Evolutionary conservation across 2,329 filamentous ascomycete genomes (phyloP), one percentile per base, ranked within the genome.

Genomic region (Alternaria viburni): DNA sequence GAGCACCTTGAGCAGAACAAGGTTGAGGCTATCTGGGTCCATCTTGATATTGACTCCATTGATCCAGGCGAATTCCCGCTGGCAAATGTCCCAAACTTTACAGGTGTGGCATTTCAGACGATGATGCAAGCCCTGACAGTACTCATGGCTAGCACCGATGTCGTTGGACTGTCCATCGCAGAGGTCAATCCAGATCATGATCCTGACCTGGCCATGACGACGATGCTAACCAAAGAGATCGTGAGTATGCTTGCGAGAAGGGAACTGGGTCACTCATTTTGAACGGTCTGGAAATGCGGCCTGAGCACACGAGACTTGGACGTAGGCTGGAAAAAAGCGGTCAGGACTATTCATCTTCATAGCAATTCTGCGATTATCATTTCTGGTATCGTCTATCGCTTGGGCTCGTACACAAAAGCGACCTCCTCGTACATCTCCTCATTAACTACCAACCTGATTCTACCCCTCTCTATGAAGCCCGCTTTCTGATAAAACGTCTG

Each of bases 21-120:
- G n/a, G 36, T 41, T 9, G 72, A 74, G 57, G 49, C 61, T 26
- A 66, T 74, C 23, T 23, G 71, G 7, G 60, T 75, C 4, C 73
- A 74, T 64, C 49, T 75, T 21, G 73, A 73, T 55, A 60, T 74
- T n/a, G 72, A 75, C 52, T 63, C 66, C 15, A 74, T 75, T 45
- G 70, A 75, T 61, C 72, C 70, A 3, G 61, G 64, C 4, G 41
- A 61, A 17, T 75, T 72, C 50, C 72, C 73, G 19, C 23, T 74
- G 54, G 68, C 64, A 19, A 74, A 75, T 57, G 67, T 75, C 44
- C 69, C 70, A 43, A 73, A 62, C 44, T 74, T 54, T 36, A 75
- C 70, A 3, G 70, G 73, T 5, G 47, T 73, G n/a, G 57, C 46
- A 10, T 75, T 71, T 52, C 62, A 65, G 36, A 49, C 69, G 23